These are phyloP conservation scores for Phytophthora pini DNA, from an alignment of 352 stramenopile species.

Conservation along the genomic window DNA sequence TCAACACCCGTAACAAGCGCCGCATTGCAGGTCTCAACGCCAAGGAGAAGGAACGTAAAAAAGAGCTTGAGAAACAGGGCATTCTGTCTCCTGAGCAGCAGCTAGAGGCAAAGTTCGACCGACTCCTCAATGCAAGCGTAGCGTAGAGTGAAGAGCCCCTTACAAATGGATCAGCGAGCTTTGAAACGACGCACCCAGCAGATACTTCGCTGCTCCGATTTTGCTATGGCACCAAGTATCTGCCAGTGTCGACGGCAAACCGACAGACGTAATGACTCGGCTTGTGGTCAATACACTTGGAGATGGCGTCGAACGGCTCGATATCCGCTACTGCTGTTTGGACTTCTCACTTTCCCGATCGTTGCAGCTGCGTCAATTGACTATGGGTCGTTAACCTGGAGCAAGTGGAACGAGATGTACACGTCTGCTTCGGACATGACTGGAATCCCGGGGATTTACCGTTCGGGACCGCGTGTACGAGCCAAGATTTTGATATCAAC, in stretches of 20 bases:
- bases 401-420: conserved; percentile 14
- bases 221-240: conserved; percentile 11
- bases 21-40: conserved; percentile 40
- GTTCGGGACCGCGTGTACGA: conserved; percentile 21
- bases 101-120: conserved; percentile 42
- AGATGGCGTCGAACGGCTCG: not conserved
- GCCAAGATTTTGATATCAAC: conserved; percentile 29
- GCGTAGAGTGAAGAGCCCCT: conserved; percentile 11
- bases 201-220: not conserved
- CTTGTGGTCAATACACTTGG: conserved; percentile 4
- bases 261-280: not conserved
- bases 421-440: not conserved
- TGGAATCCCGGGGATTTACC: conserved; percentile 5
- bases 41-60: conserved; percentile 27
- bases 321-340: conserved; percentile 13
- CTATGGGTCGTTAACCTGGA: conserved; percentile 27
- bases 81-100: conserved; percentile 39
- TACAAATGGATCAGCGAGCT: not conserved
- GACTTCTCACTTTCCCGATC: not conserved
- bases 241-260: not conserved
- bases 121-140: conserved; percentile 30
- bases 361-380: conserved; percentile 11
- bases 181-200: conserved; percentile 28
- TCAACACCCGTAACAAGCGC: conserved; percentile 35
- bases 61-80: conserved; percentile 29